These are phyloP conservation scores for Eimeria maxima DNA, from an alignment of 169 alveolate species.

Conservation along the genomic window DNA sequence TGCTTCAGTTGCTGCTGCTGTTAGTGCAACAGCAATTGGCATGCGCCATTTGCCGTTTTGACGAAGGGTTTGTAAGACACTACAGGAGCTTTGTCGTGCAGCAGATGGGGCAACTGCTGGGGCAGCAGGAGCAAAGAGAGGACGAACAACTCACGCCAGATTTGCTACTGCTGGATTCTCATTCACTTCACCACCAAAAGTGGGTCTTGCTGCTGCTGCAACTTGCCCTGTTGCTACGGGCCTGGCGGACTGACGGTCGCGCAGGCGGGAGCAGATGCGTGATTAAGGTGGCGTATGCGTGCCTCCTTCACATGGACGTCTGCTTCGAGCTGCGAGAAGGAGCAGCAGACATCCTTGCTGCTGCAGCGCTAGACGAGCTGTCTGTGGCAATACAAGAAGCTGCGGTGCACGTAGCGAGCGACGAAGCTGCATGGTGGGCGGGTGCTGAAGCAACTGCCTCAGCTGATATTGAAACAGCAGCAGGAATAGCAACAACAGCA, in stretches of 20 bases:
- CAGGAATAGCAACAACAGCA: background rate
- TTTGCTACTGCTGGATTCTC: background rate
- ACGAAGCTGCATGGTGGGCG: background rate
- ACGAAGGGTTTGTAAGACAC: background rate
- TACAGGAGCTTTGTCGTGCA: slow-evolving; percentile 23
- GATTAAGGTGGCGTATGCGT: slow-evolving; percentile 44
- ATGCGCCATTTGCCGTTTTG: slow-evolving; percentile 34
- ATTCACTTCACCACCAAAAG: slow-evolving; percentile 50
- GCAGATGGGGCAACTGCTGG: slow-evolving; percentile 41
- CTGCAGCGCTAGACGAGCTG: slow-evolving; percentile 72
- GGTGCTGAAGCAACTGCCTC: background rate
- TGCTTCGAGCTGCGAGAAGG: slow-evolving; percentile 58
- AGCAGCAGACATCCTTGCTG: slow-evolving; percentile 68
- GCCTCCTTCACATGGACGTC: slow-evolving; percentile 12
- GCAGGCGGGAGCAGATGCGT: slow-evolving; percentile 2
- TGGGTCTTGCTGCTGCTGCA: slow-evolving; percentile 31
- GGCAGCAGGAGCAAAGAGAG: background rate
- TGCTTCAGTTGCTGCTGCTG: slow-evolving; percentile 76
- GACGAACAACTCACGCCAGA: background rate
- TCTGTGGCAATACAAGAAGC: background rate
- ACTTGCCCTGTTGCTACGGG: slow-evolving; percentile 63
- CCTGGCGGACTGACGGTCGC: slow-evolving; percentile 34
- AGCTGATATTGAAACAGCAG: background rate
- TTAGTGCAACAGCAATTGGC: slow-evolving; percentile 49
- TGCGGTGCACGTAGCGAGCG: background rate